Evolutionary conservation across 2,329 filamentous ascomycete species (phyloP), one percentile per base, ranked within the genome.

Genomic region (Aureobasidium uvarum): DNA sequence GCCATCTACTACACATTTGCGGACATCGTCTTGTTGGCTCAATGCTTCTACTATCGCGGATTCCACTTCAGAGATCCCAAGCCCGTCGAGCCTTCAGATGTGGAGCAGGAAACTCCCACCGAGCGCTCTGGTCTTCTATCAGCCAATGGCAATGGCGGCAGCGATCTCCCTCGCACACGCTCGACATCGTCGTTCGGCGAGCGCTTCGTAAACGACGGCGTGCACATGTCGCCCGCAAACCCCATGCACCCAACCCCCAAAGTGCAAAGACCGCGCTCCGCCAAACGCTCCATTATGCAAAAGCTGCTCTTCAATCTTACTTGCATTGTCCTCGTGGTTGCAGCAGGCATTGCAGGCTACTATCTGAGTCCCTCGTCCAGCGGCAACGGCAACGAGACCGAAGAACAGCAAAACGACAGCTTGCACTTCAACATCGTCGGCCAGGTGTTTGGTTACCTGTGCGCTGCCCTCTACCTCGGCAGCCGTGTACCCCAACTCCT

Each of bases 11-110:
- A 98, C 75, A 96, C 93, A 18, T 83, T 96, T 43, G 92, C 92
- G 67, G 94, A 98, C 74, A 85, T 97, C 48, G 92, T 98, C 1
- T 83, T 99, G 1, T 81, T 98, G 0, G 84, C 82, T 0, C 95
- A 99, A 78, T 96, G 91, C 77, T 96, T 98, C 80, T 98, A 96
- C 80, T 99, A 99, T 77, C 87, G 91, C 62, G 93, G 93, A 3
- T 95, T 96, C 69, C 71, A 70, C 78, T 96, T 98, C 76, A 87
- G 91, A 62, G 93, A 93, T 18, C 93, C 96, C 55, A 73, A 71
- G 62, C 71, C 72, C 0, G 60, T 62, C 10, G 60, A 66, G n/a
- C 64, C 64, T 56, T 70, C 71, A 8, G 70, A 74, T 16, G 65
- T 66, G 5, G 66, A 71, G 14, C 71, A 71, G 23, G 70, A 70